Evolutionary conservation across 2,329 filamentous ascomycete species (phyloP), one percentile per base, ranked within the genome.

Genomic region (Ophiocordyceps camponoti-leonardi): DNA sequence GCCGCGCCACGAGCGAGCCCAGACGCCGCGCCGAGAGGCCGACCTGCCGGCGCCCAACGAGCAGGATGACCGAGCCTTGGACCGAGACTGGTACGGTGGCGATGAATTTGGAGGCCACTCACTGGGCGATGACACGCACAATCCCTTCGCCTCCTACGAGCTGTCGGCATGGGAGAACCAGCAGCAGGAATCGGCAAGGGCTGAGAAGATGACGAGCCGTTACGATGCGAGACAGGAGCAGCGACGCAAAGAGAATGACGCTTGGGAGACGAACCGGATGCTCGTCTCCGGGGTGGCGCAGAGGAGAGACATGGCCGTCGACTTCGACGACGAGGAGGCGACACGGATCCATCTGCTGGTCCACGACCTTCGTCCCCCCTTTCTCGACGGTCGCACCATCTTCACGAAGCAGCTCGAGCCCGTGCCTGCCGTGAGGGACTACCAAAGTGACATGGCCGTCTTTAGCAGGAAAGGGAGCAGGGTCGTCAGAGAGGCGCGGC

Each of bases 261-360:
- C 88, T 0, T 98, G 92, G 92, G 93, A 98, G 63, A 92, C 90
- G 16, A 98, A 98, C 61, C 84, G 92, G 48, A 96, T 98, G 92
- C 72, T 98, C 49, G 92, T 88, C 1, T 95, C 88, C 19, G 90
- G 90, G 47, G 88, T 98, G 18, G 92, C 92, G 18, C 93, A 98
- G 62, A 72, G 90, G 56, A 72, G 86, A 52, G 85, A 92, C 55
- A 77, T 86, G 58, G 80, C 81, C 22, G 73, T 77, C 43, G 86
- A 92, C 57, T 94, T 95, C 56, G 81, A 94, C 51, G 92, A 98
- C 51, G 83, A 95, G 43, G 92, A 98, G 58, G 79, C 78, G 22
- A 94, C 83, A 8, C 75, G 93, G 49, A 78, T 96, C 14, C 92
- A 98, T 66, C 67, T 98, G 37, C 68, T 98, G 10, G 84, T 96